Base-by-base conservation (phyloP, 768 basidiomycete genomes). In the Leccinum disarticulatum region DNA sequence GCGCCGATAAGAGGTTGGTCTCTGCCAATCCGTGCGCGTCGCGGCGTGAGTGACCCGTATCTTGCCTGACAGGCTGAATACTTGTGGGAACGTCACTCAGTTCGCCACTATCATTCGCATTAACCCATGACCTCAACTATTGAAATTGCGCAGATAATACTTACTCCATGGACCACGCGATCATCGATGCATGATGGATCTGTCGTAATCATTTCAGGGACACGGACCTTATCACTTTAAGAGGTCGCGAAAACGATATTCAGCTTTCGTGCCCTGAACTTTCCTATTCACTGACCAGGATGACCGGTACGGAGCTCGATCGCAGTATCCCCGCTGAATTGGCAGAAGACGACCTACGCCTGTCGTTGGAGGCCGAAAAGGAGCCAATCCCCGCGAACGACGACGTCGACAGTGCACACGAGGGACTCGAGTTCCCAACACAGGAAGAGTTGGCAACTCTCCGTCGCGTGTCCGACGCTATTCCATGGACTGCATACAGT, bases 361-460 rank as follows among this genome's bases (percentile, higher is more conserved):
- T 25, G 38, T 61, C 63, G 17, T 55, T 50, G 30, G 28, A 31
- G 3, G 13, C 27, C 47, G 64, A 73, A 19, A 69, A 75, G 58
- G 64, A 66, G n/a, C 35, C 49, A 28, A 28, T 35, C 9, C 15
- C 27, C 28, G 33, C 53, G 25, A 43, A 43, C 25, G 56, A 60
- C 47, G 71, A 70, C 25, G 57, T 63, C 56, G 80, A 79, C 52
- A 72, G 73, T 31, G 73, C 70, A 48, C 76, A 80, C 46, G 83
- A 83, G 50, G 85, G 82, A 22, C 76, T 88, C 55, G 80, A 80
- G 64, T 85, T 86, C 65, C 88, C 88, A 3, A 85, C 85, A 0
- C 82, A 82, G 27, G 82, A 87, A 67, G 88, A 90, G 72, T 68
- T 77, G 30, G 65, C 59, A 4, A 85, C 84, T 10, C 75, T 90